phyloP scores from a whole-genome alignment of 257 asterid species.

The Plectranthus barbatus region DNA sequence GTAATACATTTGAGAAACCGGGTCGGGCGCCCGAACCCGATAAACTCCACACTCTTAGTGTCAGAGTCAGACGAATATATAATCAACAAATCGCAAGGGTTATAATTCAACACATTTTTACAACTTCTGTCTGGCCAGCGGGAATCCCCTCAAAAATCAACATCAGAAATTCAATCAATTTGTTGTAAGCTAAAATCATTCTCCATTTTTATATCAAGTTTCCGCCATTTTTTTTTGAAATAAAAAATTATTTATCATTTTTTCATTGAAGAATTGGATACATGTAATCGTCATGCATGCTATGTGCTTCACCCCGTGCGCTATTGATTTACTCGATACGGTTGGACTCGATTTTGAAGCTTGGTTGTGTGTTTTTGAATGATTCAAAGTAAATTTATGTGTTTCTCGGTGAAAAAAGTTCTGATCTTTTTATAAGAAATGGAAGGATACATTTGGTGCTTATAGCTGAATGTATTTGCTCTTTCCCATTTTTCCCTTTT shows the following conservation, averaged over 20 bases:
- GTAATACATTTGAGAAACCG: background rate
- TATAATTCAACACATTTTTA: background rate
- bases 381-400: background rate
- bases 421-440: background rate
- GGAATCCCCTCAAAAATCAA: conserved; percentile 8
- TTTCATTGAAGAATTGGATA: background rate
- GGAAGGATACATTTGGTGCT: conserved; percentile 1
- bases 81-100: background rate
- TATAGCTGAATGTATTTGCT: background rate
- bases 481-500: background rate
- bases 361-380: background rate
- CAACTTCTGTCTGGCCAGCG: conserved; percentile 4
- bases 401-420: background rate
- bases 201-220: background rate
- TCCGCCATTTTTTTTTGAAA: too few species aligned
- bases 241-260: too few species aligned
- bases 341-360: conserved; percentile 1
- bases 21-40: conserved; percentile 3
- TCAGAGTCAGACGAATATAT: background rate
- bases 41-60: background rate
- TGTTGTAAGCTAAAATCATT: conserved; percentile 11
- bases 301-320: conserved; percentile 5
- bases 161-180: background rate
- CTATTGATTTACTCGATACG: conserved; percentile 1
- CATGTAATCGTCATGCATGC: conserved; percentile 9